Conservation (phyloP, 1,139 yeast species). For the Zygoascus sp. region DNA sequence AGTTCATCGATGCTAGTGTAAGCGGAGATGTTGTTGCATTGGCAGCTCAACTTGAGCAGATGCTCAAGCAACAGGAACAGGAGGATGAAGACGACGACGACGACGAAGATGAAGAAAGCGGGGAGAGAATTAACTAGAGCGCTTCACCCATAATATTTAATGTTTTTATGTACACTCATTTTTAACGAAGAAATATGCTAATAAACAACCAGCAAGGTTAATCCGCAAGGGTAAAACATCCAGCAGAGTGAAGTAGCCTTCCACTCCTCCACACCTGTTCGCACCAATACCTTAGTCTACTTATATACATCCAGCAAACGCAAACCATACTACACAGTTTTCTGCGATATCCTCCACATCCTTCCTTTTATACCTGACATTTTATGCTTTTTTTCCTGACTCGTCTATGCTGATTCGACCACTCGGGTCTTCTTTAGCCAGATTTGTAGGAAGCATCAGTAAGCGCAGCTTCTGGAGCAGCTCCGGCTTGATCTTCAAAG, state of each 20-base stretch:
- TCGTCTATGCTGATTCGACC: constrained; percentile 4
- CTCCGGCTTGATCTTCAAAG: constrained; percentile 3
- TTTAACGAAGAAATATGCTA: background rate
- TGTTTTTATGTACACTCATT: background rate
- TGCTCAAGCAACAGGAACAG: constrained; percentile 19
- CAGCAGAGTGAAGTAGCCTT: too few relatives aligned
- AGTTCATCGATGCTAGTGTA: constrained; percentile 76
- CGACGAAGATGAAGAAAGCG: background rate
- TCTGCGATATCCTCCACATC: too few relatives aligned
- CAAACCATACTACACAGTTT: too few relatives aligned
- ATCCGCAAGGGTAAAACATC: too few relatives aligned
- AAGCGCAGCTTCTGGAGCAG: background rate
- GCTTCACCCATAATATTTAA: too few relatives aligned
- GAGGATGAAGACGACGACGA: constrained; percentile 9
- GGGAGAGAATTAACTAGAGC: too few relatives aligned
- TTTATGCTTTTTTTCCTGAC: too few relatives aligned
- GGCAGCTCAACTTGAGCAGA: constrained; percentile 27
- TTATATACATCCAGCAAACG: too few relatives aligned
- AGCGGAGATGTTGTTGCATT: constrained; percentile 39
- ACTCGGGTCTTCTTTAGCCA: background rate
- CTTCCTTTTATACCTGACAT: too few relatives aligned
- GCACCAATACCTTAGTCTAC: too few relatives aligned
- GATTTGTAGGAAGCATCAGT: constrained; percentile 5
- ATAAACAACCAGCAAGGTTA: too few relatives aligned
- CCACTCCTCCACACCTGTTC: too few relatives aligned